Evolutionary conservation across 352 stramenopile species (phyloP), one percentile per base, ranked within the genome.

Genomic region (Elongisporangium anandrum): DNA sequence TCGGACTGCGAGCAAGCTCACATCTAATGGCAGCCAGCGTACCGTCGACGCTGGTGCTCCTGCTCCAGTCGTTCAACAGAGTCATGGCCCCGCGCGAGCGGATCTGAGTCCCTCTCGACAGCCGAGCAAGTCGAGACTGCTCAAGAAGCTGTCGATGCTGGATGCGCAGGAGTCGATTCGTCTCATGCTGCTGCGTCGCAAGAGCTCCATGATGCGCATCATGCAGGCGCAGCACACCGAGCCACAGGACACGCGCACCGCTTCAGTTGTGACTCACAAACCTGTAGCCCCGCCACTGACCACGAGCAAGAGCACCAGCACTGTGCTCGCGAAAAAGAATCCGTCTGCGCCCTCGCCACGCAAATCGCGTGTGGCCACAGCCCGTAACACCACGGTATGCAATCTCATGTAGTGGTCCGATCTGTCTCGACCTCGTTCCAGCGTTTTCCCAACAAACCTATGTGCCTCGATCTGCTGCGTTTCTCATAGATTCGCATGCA

Each of bases 131-230:
- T 41, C 47, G 8, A 54, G 55, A 6, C 20, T 55, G 15, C 54
- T 69, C 19, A 64, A 73, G 2, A 72, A 62, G 21, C 64, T 57
- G 26, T 70, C 69, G 19, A 17, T 81, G 39, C 21, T 78, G 1
- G 55, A 84, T 12, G 53, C 65, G 12, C 70, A 82, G 34, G 71
- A 80, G 53, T 81, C 72, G 48, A 52, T 81, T n/a, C 68, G 66
- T 20, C 12, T 66, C 12, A 12, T 85, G 13, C 47, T 71, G 17
- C 49, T 29, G 1, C 57, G 61, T 17, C 34, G 34, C 2, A 45
- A 45, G 34, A 45, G 34, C 34, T 45, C 34, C 34, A 45, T 45
- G 34, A 45, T 45, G 34, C 34, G 34, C 1, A 45, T 45, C 34
- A 45, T 45, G 34, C 34, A 45, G 34, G 4, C 34, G 34, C 34